Evolutionary conservation across 1,284 basidiomycete genomes (phyloP).

Genomic region (Serendipita sp.): DNA sequence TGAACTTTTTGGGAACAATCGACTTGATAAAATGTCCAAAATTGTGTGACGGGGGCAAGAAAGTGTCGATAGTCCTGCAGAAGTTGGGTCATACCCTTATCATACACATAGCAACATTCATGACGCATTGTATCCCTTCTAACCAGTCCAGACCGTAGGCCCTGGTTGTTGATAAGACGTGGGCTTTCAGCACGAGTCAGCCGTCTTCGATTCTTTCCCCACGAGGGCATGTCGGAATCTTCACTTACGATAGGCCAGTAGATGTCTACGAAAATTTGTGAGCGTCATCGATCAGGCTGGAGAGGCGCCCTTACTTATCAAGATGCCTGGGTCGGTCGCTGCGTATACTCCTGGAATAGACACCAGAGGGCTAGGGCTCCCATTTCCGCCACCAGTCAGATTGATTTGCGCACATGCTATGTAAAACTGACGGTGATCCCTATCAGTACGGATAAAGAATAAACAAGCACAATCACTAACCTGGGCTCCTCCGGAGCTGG

Average conservation of each 20-base stretch:
- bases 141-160: not conserved
- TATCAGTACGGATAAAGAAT: not conserved
- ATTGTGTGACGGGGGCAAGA: too few relatives aligned
- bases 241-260: not conserved
- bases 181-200: not conserved
- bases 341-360: conserved; percentile 32
- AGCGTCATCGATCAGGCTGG: not conserved
- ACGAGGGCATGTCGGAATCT: not conserved
- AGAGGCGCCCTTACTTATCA: not conserved
- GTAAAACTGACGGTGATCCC: conserved; percentile 22
- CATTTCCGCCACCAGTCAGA: conserved; percentile 17
- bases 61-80: too few relatives aligned
- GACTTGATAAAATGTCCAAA: too few relatives aligned
- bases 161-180: not conserved
- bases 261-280: not conserved
- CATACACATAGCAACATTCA: not conserved
- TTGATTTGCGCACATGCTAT: conserved; percentile 30
- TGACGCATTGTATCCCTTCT: not conserved
- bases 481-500: conserved; percentile 31
- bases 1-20: too few relatives aligned
- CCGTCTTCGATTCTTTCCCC: not conserved
- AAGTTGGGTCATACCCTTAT: not conserved
- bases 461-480: not conserved
- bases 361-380: conserved; percentile 23
- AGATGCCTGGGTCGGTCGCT: not conserved